Evolutionary conservation across 2,329 filamentous ascomycete genomes (phyloP).

Genomic region (Alternaria infectoria): DNA sequence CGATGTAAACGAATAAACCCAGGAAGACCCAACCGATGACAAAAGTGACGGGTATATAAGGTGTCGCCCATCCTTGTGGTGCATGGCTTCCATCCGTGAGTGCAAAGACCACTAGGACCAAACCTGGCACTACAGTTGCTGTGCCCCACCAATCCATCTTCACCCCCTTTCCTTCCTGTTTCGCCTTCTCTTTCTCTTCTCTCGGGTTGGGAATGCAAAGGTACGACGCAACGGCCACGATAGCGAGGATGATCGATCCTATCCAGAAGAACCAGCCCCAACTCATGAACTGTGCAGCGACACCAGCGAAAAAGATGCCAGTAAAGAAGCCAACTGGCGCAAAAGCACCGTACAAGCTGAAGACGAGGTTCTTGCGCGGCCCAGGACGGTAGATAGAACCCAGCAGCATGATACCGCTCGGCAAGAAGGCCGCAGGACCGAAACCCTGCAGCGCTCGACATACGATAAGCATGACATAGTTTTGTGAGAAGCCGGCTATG

Average conservation of each 20-base stretch:
- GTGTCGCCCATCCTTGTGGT: constrained; percentile 72
- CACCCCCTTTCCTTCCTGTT: constrained; percentile 10
- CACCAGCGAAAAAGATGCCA: constrained; percentile 46
- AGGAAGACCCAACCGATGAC: constrained; percentile 68
- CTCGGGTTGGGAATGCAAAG: constrained; percentile 37
- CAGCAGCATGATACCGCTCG: constrained; percentile 70
- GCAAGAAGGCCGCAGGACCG: constrained; percentile 74
- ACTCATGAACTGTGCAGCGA: constrained; percentile 36
- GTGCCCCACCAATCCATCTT: constrained; percentile 50
- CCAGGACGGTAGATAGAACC: constrained; percentile 70
- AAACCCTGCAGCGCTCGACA: constrained; percentile 77
- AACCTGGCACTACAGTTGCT: constrained; percentile 53
- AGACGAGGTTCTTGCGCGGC: constrained; percentile 72
- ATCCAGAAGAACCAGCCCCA: constrained; percentile 47
- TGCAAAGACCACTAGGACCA: constrained; percentile 75
- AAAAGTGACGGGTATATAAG: constrained; percentile 72
- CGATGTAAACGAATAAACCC: constrained; percentile 68
- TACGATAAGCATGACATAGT: constrained; percentile 72
- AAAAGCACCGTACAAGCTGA: constrained; percentile 63
- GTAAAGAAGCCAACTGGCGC: constrained; percentile 56
- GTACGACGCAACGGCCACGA: constrained; percentile 37
- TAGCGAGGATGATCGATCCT: constrained; percentile 41
- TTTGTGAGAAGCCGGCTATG: constrained; percentile 71
- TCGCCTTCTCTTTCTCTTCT: constrained; percentile 11
- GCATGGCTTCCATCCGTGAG: constrained; percentile 76